These are phyloP conservation scores for Zygoascus sp. DNA, from an alignment of 1,139 yeast species.

Conservation along the genomic window DNA sequence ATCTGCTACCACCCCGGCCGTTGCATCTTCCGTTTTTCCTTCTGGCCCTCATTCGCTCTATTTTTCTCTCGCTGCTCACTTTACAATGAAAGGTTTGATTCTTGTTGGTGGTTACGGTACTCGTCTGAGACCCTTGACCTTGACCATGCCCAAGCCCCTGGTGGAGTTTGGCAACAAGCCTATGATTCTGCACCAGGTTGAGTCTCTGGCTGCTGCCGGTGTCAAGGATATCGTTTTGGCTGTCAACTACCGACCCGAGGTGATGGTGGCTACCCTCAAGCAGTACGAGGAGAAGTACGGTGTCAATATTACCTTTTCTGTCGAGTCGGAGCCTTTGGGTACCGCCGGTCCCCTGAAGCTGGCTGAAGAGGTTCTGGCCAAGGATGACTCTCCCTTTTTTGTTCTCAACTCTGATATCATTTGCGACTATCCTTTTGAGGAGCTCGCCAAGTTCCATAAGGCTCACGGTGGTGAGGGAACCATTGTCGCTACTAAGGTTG, in stretches of 20 bases:
- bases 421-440: constrained; percentile 96
- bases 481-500: constrained; percentile 98
- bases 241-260: constrained; percentile 99
- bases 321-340: constrained; percentile 98
- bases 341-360: constrained; percentile 99
- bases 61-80: neutral
- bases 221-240: constrained; percentile 98
- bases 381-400: constrained; percentile 94
- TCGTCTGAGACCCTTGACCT: constrained; percentile 97
- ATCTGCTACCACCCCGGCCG: no score
- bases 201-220: constrained; percentile 97
- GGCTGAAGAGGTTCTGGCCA: constrained; percentile 89
- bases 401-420: constrained; percentile 97
- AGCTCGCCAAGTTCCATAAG: constrained; percentile 87
- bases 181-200: constrained; percentile 83
- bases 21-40: no score
- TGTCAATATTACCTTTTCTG: constrained; percentile 92
- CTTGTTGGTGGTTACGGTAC: constrained; percentile 99
- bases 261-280: constrained; percentile 92
- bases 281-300: constrained; percentile 94
- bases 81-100: constrained; percentile 89
- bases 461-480: constrained; percentile 98
- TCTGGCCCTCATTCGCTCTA: neutral
- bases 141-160: constrained; percentile 96
- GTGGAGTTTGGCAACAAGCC: constrained; percentile 99